Conservation (phyloP, 257 asterid species). For the Gynochthodes officinalis region DNA sequence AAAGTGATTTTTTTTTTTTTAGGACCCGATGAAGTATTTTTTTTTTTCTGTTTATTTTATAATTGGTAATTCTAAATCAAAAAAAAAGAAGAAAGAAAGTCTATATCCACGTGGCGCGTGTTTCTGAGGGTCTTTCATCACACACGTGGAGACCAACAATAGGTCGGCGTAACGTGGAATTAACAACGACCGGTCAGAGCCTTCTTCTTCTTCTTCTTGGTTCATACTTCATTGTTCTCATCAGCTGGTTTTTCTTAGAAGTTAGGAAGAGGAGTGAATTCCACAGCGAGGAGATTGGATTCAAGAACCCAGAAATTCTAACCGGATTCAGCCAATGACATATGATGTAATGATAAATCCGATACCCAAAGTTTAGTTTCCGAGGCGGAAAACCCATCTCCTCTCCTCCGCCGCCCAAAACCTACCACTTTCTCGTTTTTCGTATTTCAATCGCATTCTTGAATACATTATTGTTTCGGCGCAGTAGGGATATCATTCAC, state of each 20-base stretch:
- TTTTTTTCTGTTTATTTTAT: too few species aligned
- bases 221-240: too few species aligned
- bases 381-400: neutral
- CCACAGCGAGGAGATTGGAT: neutral
- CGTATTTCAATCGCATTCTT: neutral
- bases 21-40: too few species aligned
- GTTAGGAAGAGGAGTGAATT: neutral
- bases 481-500: neutral
- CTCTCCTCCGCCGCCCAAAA: neutral
- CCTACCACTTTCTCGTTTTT: neutral
- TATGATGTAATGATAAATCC: neutral
- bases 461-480: neutral
- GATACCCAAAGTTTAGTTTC: too few species aligned
- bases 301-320: too few species aligned
- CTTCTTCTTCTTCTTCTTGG: too few species aligned
- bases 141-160: slow-evolving; percentile 44
- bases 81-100: too few species aligned
- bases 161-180: slow-evolving; percentile 49
- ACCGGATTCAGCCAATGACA: neutral
- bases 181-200: slow-evolving; percentile 11
- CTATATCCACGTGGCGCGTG: slow-evolving; percentile 30
- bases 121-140: fast-evolving
- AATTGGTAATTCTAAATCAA: too few species aligned
- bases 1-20: too few species aligned
- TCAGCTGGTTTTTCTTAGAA: neutral